These are phyloP conservation scores for Fusarium transvaalense DNA, from an alignment of 2,329 filamentous ascomycete species.

Conservation along the genomic window DNA sequence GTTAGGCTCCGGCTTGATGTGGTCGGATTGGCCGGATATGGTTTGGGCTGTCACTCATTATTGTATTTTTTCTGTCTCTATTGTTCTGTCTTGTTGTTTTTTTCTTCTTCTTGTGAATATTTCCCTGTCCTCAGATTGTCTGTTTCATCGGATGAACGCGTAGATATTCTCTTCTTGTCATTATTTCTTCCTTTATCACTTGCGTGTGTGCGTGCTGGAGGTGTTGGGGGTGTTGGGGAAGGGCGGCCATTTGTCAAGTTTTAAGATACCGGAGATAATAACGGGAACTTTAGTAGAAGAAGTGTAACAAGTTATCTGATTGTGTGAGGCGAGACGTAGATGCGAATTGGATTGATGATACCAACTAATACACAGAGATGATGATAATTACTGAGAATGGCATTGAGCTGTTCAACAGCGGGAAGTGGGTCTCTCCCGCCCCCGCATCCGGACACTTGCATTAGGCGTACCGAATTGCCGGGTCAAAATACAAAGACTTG, in stretches of 20 bases:
- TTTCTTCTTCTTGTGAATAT: neutral
- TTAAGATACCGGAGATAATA: neutral
- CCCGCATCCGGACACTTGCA: conserved; percentile 20
- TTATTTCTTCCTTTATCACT: neutral
- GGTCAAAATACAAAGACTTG: conserved; percentile 20
- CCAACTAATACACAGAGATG: too few relatives aligned
- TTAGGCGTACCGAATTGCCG: conserved; percentile 27
- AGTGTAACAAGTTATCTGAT: neutral
- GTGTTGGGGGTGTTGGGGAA: neutral
- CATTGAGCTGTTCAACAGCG: neutral
- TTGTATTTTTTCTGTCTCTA: neutral
- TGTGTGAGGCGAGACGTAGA: neutral
- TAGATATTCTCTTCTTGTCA: neutral
- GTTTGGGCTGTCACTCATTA: neutral
- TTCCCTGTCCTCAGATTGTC: neutral
- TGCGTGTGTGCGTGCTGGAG: too few relatives aligned
- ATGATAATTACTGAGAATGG: too few relatives aligned
- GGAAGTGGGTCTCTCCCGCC: conserved; percentile 29
- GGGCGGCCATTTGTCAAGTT: conserved; percentile 12
- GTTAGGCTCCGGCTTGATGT: neutral
- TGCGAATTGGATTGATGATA: neutral
- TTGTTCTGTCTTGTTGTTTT: too few relatives aligned
- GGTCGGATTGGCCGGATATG: neutral
- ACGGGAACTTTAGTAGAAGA: neutral
- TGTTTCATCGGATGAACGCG: neutral